Conservation (phyloP, 345 rosid genomes). For the Bruguiera sexangula region DNA sequence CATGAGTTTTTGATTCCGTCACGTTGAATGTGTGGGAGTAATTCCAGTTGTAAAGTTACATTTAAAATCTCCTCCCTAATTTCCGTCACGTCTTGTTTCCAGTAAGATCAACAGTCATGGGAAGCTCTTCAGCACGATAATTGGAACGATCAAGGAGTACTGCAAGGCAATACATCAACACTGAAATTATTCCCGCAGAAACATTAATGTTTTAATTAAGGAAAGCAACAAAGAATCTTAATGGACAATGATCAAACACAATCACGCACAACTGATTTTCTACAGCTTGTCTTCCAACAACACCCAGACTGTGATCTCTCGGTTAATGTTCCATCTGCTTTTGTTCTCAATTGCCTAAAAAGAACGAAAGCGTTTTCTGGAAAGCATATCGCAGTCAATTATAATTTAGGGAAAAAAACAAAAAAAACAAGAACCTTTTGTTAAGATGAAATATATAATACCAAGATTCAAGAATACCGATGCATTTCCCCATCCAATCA, state of each 20-base stretch:
- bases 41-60: conserved; percentile 60
- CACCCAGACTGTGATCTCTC: no score
- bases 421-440: neutral
- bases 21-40: conserved; percentile 92
- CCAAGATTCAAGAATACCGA: conserved; percentile 1
- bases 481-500: conserved; percentile 99
- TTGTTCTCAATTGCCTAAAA: conserved; percentile 34
- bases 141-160: conserved; percentile 77
- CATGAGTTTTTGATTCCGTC: conserved; percentile 30
- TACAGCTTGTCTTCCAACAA: neutral
- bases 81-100: conserved; percentile 47
- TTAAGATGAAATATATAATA: neutral
- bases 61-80: conserved; percentile 63
- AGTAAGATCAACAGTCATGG: conserved; percentile 69
- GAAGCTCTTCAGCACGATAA: conserved; percentile 76
- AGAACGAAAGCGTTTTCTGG: conserved; percentile 80
- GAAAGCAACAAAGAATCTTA: neutral
- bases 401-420: neutral
- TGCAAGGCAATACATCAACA: conserved; percentile 36
- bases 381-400: conserved; percentile 46
- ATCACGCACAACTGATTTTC: neutral
- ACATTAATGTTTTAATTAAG: neutral
- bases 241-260: neutral
- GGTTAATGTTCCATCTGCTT: no score
- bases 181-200: neutral